Conservation (phyloP, 139 green algal genomes). For the Tetraselmis chui region DNA sequence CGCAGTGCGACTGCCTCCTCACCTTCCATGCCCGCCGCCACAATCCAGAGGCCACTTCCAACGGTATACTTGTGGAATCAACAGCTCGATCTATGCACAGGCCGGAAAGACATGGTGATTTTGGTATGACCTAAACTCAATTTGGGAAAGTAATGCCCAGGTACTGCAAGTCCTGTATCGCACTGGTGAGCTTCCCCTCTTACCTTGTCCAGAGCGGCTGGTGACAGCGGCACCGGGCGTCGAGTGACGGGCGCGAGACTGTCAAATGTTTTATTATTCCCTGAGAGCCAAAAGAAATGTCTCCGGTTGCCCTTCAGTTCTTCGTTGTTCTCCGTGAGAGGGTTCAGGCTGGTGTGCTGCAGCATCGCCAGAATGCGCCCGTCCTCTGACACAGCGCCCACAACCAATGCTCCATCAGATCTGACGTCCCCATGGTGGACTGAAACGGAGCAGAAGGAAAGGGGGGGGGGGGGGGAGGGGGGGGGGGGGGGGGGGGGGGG, state of each 20-base stretch:
- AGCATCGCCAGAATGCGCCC: neutral
- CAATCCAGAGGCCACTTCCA: neutral
- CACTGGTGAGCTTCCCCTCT: too few relatives aligned
- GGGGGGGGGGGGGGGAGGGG: too few relatives aligned
- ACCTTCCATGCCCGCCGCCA: neutral
- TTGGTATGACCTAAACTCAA: too few relatives aligned
- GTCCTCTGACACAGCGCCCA: neutral
- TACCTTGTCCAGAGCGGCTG: neutral
- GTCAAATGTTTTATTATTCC: neutral
- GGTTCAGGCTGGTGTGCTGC: neutral
- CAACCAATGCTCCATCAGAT: too few relatives aligned
- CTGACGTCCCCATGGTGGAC: too few relatives aligned
- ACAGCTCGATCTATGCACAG: neutral
- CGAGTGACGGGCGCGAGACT: neutral
- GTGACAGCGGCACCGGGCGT: neutral
- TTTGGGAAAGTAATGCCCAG: too few relatives aligned
- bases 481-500: too few relatives aligned
- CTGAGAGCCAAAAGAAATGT: neutral
- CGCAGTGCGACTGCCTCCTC: too few relatives aligned
- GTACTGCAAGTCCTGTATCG: too few relatives aligned
- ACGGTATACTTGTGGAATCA: neutral
- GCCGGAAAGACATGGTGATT: too few relatives aligned
- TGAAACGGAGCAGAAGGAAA: too few relatives aligned
- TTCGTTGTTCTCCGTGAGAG: neutral
- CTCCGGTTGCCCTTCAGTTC: neutral